phyloP scores from a whole-genome alignment of 2,329 filamentous ascomycete genomes.

The Scedosporium apiospermum region DNA sequence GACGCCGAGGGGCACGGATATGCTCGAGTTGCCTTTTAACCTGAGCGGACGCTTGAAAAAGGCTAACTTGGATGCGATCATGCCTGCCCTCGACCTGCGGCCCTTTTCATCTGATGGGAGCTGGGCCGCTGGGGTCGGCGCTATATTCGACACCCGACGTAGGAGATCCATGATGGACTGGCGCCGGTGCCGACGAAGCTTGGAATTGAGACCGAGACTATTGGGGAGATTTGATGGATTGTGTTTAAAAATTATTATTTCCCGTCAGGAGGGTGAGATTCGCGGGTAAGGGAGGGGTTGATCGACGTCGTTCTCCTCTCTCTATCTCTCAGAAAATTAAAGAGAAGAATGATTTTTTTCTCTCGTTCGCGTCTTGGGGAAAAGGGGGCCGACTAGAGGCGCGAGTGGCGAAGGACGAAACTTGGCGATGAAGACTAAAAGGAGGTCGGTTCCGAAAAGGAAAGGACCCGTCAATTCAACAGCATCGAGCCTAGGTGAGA shows the following conservation, averaged over 20 bases:
- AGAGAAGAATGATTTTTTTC: neutral
- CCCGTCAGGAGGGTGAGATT: neutral
- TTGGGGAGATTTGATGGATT: neutral
- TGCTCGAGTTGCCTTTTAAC: conserved; percentile 80
- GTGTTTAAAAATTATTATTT: neutral
- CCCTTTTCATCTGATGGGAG: conserved; percentile 46
- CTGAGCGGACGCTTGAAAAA: conserved; percentile 83
- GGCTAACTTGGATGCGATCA: conserved; percentile 47
- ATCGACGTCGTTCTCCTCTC: neutral
- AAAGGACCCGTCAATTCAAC: neutral
- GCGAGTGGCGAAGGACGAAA: neutral
- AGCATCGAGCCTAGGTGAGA: neutral
- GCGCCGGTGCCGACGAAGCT: neutral
- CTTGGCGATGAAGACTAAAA: neutral
- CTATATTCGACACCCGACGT: conserved; percentile 42
- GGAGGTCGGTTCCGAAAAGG: neutral
- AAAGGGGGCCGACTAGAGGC: neutral
- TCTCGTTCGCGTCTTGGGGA: neutral
- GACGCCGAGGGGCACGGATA: conserved; percentile 86
- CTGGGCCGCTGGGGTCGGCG: conserved; percentile 30
- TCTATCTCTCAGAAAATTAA: neutral
- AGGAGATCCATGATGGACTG: conserved; percentile 44
- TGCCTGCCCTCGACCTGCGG: conserved; percentile 25
- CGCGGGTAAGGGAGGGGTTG: neutral
- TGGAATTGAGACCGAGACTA: neutral